phyloP scores from a whole-genome alignment of 306 rosid species.

The Ormosia emarginata region DNA sequence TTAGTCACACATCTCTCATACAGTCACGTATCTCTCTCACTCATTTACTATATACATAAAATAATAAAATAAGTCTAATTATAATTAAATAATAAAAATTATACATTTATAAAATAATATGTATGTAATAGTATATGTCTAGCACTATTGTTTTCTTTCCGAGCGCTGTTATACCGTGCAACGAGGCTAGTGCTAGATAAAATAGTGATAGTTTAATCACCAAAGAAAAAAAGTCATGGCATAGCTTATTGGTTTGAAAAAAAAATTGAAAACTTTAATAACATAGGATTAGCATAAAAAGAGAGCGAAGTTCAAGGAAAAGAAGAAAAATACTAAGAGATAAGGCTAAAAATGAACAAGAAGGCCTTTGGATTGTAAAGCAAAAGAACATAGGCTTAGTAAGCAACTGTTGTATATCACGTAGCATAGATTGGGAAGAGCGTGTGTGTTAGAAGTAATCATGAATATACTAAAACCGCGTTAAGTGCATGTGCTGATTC shows the following conservation, averaged over 20 bases:
- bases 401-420: background rate
- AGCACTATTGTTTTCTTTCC: too few relatives aligned
- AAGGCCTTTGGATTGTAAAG: background rate
- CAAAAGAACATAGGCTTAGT: background rate
- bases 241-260: background rate
- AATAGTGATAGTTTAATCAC: background rate
- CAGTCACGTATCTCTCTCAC: too few relatives aligned
- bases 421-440: conserved; percentile 8
- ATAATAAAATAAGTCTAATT: too few relatives aligned
- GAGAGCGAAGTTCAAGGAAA: background rate
- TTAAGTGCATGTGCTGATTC: conserved; percentile 55
- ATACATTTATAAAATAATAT: too few relatives aligned
- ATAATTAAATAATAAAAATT: too few relatives aligned
- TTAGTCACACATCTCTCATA: too few relatives aligned
- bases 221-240: background rate
- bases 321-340: background rate
- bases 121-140: too few relatives aligned
- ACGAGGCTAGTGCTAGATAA: background rate
- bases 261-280: background rate
- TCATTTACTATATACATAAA: too few relatives aligned
- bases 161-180: too few relatives aligned
- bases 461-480: conserved; percentile 75
- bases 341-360: background rate
- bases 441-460: conserved; percentile 53
- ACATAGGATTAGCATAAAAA: background rate